phyloP scores from a whole-genome alignment of 768 basidiomycete genomes.

The Amanita phalloides region DNA sequence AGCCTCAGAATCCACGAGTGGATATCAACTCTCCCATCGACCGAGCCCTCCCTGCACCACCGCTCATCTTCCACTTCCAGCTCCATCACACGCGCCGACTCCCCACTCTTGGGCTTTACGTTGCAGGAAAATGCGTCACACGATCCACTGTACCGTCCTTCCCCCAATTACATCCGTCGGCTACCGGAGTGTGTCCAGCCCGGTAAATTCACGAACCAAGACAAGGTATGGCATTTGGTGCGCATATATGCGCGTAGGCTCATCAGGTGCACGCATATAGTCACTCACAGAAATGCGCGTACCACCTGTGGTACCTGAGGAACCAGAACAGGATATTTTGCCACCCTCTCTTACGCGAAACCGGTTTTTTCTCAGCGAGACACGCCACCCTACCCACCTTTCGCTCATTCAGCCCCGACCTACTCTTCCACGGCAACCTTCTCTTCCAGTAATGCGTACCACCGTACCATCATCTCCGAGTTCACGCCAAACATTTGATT shows the following conservation, averaged over 20 bases:
- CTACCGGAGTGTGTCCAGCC: background rate
- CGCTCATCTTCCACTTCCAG: background rate
- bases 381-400: background rate
- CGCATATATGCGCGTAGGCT: constrained; percentile 2
- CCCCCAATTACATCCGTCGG: background rate
- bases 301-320: background rate
- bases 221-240: background rate
- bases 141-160: constrained; percentile 4
- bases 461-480: background rate
- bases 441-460: constrained; percentile 1
- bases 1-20: constrained; percentile 1
- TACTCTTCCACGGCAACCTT: constrained; percentile 3
- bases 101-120: constrained; percentile 5
- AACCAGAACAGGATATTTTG: background rate
- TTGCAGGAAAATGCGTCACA: constrained; percentile 1
- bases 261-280: background rate
- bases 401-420: background rate
- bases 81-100: constrained; percentile 3
- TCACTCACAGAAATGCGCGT: background rate
- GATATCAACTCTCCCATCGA: background rate
- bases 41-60: background rate
- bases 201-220: background rate
- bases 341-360: constrained; percentile 1
- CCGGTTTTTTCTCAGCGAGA: background rate
- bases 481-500: background rate